phyloP scores from a whole-genome alignment of 495 filamentous ascomycete genomes.

The Tuber umbilicatum region DNA sequence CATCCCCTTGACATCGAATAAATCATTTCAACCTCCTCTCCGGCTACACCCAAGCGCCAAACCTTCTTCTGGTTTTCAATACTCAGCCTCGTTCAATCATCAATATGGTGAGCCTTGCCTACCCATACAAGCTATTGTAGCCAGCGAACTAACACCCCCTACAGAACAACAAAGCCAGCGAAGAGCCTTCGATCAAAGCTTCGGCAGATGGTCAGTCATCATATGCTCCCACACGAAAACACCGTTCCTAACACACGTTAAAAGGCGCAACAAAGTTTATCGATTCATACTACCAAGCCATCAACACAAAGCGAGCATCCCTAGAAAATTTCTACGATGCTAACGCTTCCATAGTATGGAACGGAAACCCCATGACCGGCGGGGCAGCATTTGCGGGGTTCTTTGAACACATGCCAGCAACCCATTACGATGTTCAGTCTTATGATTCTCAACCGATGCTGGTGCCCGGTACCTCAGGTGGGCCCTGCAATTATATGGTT shows the following conservation, averaged over 20 bases:
- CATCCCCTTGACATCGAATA: neutral
- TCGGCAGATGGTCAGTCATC: conserved; percentile 33
- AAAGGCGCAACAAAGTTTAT: conserved; percentile 49
- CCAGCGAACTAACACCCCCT: conserved; percentile 9
- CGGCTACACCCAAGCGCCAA: neutral
- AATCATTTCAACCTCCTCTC: neutral
- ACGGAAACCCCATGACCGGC: conserved; percentile 56
- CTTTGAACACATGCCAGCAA: conserved; percentile 57
- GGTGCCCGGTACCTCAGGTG: conserved; percentile 43
- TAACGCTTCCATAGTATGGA: conserved; percentile 55
- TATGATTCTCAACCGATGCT: conserved; percentile 65
- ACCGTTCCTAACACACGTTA: neutral
- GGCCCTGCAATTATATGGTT: conserved; percentile 55
- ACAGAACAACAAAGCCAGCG: conserved; percentile 19
- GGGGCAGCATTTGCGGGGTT: conserved; percentile 55
- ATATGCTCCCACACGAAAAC: neutral
- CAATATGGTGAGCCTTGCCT: neutral
- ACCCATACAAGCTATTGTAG: neutral
- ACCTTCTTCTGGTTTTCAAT: neutral
- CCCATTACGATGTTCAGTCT: conserved; percentile 57
- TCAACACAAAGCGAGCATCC: conserved; percentile 50
- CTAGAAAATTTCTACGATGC: conserved; percentile 56
- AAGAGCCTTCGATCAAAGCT: conserved; percentile 32
- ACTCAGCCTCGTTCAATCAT: neutral
- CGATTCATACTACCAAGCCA: conserved; percentile 52